Conservation (phyloP, 345 rosid species). For the Eucalyptus sp. region DNA sequence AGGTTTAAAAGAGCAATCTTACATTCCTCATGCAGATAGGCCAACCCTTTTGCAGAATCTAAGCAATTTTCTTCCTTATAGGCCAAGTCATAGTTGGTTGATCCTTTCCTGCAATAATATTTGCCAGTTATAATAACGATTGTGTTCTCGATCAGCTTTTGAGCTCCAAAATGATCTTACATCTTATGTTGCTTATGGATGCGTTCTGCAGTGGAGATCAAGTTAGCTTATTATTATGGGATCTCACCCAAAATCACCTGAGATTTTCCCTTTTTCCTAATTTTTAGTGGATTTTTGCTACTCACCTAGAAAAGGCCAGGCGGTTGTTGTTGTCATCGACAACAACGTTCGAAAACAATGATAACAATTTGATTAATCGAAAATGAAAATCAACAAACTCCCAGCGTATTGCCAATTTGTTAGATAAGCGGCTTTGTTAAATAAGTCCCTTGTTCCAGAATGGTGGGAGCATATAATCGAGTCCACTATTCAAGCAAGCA, state of each 20-base stretch:
- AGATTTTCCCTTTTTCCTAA: background rate
- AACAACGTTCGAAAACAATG: too few species aligned
- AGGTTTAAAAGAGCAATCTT: conserved; percentile 7
- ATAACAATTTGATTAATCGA: background rate
- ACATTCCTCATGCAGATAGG: conserved; percentile 90
- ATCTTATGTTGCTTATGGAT: background rate
- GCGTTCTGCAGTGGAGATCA: background rate
- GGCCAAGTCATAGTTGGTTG: conserved; percentile 56
- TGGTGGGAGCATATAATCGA: background rate
- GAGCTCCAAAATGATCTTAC: background rate
- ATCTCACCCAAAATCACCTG: background rate
- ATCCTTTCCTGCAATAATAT: conserved; percentile 35
- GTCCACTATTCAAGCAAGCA: background rate
- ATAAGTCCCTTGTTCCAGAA: background rate
- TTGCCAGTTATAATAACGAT: background rate
- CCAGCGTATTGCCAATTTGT: background rate
- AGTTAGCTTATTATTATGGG: background rate
- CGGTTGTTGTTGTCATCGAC: too few species aligned
- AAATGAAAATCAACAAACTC: background rate
- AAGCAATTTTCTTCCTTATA: conserved; percentile 59
- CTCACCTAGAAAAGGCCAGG: background rate
- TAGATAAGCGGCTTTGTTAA: background rate
- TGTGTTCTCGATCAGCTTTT: background rate
- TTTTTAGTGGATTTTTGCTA: background rate
- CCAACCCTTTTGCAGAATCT: conserved; percentile 78